These are phyloP conservation scores for Russula ochroleuca DNA, from an alignment of 768 basidiomycete genomes.

Conservation along the genomic window DNA sequence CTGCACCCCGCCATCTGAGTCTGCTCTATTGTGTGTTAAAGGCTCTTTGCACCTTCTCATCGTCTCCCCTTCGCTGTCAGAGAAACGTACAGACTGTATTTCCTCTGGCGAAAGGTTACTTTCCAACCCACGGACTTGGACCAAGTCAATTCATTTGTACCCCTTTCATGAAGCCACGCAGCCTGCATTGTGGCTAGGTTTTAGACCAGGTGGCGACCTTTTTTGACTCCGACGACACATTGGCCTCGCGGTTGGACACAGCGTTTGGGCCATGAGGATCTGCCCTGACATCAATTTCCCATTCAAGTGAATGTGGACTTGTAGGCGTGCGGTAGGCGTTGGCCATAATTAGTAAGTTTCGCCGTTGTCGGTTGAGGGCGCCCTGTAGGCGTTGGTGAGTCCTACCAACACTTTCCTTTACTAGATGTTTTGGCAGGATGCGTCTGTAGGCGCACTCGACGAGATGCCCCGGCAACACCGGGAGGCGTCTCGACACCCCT, in stretches of 20 bases:
- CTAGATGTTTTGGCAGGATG: conserved; percentile 7
- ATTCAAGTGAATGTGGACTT: not conserved
- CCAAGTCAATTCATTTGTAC: too few relatives aligned
- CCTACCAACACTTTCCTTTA: conserved; percentile 10
- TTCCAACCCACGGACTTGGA: not conserved
- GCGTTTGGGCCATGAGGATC: too few relatives aligned
- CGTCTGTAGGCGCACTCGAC: conserved; percentile 13
- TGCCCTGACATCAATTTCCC: not conserved
- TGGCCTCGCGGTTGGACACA: too few relatives aligned
- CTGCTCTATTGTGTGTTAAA: not conserved
- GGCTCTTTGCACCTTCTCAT: not conserved
- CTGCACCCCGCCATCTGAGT: too few relatives aligned
- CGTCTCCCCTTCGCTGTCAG: not conserved
- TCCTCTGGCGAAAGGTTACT: not conserved
- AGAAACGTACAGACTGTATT: not conserved
- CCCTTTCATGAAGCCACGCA: too few relatives aligned
- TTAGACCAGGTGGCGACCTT: too few relatives aligned
- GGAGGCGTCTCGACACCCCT: not conserved
- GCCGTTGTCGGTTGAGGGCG: not conserved
- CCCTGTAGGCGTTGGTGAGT: conserved; percentile 11
- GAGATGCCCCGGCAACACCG: conserved; percentile 2
- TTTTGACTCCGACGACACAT: too few relatives aligned
- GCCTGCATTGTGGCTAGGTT: too few relatives aligned
- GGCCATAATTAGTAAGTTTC: not conserved
- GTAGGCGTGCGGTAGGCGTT: conserved; percentile 11